Evolutionary conservation across 306 rosid genomes (phyloP).

Genomic region (Quercus aquifolioides): DNA sequence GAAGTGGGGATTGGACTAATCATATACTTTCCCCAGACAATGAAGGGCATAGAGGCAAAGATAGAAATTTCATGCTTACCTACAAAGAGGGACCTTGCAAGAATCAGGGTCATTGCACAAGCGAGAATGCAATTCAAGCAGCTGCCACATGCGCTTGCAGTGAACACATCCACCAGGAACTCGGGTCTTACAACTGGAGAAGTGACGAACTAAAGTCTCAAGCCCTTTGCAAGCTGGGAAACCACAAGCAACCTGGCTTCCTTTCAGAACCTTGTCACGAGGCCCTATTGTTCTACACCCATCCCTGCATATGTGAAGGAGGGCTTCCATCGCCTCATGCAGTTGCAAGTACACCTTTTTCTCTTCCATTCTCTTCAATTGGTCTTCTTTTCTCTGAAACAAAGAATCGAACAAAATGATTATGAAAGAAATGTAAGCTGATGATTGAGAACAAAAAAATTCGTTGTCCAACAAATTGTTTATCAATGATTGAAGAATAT

Average conservation of each 20-base stretch:
- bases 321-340: slow-evolving; percentile 55
- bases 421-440: background rate
- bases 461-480: background rate
- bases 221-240: slow-evolving; percentile 58
- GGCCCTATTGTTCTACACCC: slow-evolving; percentile 61
- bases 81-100: slow-evolving; percentile 60
- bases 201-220: slow-evolving; percentile 49
- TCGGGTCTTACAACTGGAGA: slow-evolving; percentile 42
- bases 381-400: slow-evolving; percentile 41
- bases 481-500: too few relatives aligned
- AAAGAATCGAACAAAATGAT: background rate
- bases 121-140: slow-evolving; percentile 54
- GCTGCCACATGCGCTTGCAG: slow-evolving; percentile 69
- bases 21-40: too few relatives aligned
- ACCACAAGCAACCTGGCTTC: slow-evolving; percentile 33
- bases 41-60: background rate
- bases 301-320: slow-evolving; percentile 53
- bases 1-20: too few relatives aligned
- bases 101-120: slow-evolving; percentile 40
- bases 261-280: slow-evolving; percentile 37
- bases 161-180: slow-evolving; percentile 52
- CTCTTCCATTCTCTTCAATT: slow-evolving; percentile 41
- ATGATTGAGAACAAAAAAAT: background rate
- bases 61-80: slow-evolving; percentile 21
- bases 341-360: slow-evolving; percentile 43